Evolutionary conservation across 345 rosid species (phyloP).

Genomic region (Pistacia integerrima): DNA sequence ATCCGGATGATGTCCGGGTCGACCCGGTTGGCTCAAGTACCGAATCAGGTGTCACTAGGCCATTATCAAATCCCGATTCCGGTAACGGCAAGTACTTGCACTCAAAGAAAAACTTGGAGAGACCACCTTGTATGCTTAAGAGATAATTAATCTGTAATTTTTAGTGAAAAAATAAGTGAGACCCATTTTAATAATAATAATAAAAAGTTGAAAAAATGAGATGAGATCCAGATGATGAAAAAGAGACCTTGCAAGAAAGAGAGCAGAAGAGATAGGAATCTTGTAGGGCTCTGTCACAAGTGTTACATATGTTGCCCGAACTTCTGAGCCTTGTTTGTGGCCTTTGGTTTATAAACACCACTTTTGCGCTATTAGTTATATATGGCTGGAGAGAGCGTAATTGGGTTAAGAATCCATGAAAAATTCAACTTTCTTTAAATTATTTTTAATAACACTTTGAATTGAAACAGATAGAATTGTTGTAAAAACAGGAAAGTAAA

Average conservation of each 20-base stretch:
- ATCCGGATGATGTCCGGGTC: conserved; percentile 57
- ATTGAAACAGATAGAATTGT: neutral
- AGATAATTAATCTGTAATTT: conserved; percentile 56
- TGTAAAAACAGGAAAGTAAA: neutral
- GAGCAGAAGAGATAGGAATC: conserved; percentile 76
- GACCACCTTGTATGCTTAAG: conserved; percentile 52
- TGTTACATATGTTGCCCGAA: conserved; percentile 65
- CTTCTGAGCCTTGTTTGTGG: conserved; percentile 66
- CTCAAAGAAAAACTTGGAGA: conserved; percentile 58
- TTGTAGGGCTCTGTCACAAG: conserved; percentile 75
- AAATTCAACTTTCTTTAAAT: neutral
- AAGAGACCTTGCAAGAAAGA: conserved; percentile 81
- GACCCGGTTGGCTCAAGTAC: conserved; percentile 64
- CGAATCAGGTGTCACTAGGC: conserved; percentile 58
- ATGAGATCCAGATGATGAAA: neutral
- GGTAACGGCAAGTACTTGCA: conserved; percentile 67
- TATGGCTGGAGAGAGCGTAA: conserved; percentile 49
- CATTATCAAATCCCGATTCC: conserved; percentile 53
- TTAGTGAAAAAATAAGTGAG: neutral
- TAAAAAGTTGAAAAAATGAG: neutral
- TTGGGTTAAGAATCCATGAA: neutral
- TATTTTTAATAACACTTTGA: neutral
- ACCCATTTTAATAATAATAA: conserved; percentile 12
- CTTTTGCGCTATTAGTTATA: conserved; percentile 79
- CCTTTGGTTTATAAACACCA: conserved; percentile 79